Base-by-base conservation (phyloP, 2,329 filamentous ascomycete genomes). In the Tolypocladium cylindrosporum region DNA sequence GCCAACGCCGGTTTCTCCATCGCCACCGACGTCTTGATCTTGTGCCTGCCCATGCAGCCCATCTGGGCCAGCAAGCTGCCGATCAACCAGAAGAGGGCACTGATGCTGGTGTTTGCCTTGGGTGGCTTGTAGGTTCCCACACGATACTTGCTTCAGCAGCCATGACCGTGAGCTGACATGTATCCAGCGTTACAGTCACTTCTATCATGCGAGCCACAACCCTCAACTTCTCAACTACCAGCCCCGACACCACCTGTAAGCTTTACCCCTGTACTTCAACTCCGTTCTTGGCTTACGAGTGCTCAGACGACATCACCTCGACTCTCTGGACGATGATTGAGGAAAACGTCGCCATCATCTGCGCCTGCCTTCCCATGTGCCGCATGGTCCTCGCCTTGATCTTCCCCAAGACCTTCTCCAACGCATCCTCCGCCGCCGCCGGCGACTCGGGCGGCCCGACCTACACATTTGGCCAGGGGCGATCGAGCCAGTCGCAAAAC, bases 1-100 rank as follows among this genome's bases (percentile, higher is more conserved):
- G 72, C 76, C 51, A 80, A 80, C 61, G 77, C 75, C 1, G 72
- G 72, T 1, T 75, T 77, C 60, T 79, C 77, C 55, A 76, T 80
- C 40, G 61, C 72, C 7, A 76, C 75, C 14, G 77, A 82, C 59
- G 57, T 78, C 16, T 60, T 78, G 57, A 75, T 82, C 45, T 65
- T 81, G 45, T 40, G 71, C 21, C 64, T 82, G 50, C 78, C 79
- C 1, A 72, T 82, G 58, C 71, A 74, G 31, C 75, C 75, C 24
- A 71, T 81, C 16, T 76, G 75, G 69, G 62, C 67, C 21, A 73
- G 79, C 51, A 75, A 79, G 55, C 68, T 80, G 56, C 71, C 71
- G 3, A 61, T 64, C 6, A 65, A 66, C 13, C 72, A 75, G 51
- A 79, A 77, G 62, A 65, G 72, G 31, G 72, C 70, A 3, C 61